Evolutionary conservation across 208 protist genomes (phyloP).

Genomic region (Leishmania turanica): DNA sequence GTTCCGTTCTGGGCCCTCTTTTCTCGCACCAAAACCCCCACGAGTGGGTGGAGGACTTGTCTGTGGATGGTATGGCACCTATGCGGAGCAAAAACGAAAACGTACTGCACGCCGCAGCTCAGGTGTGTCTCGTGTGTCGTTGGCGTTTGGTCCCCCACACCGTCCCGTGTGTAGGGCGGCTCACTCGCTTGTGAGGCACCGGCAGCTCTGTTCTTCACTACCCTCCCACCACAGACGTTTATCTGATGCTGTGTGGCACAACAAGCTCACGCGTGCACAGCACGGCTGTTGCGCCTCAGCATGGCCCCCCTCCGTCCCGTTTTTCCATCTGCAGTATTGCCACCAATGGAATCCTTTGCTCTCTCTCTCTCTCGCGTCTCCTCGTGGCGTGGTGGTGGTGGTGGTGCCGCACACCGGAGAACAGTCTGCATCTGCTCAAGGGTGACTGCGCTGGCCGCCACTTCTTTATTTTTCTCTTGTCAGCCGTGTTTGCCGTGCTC

Average conservation of each 20-base stretch:
- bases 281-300: not conserved
- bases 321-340: not conserved
- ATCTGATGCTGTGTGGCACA: not conserved
- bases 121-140: not conserved
- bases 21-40: not conserved
- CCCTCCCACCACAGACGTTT: not conserved
- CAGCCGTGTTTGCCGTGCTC: not conserved
- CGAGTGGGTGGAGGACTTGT: not conserved
- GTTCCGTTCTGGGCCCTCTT: not conserved
- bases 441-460: too few relatives aligned
- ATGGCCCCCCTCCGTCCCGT: not conserved
- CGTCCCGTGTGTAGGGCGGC: not conserved
- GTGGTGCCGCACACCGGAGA: not conserved
- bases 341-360: not conserved
- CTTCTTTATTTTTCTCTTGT: not conserved
- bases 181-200: not conserved
- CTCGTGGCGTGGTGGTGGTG: not conserved
- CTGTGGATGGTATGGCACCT: not conserved
- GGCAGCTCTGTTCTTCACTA: not conserved
- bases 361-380: not conserved
- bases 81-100: not conserved
- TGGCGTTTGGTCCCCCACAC: not conserved
- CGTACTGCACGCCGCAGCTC: not conserved
- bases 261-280: not conserved
- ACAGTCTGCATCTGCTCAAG: too few relatives aligned